Conservation (phyloP, 1,284 basidiomycete genomes). For the Chalciporus piperatoides region DNA sequence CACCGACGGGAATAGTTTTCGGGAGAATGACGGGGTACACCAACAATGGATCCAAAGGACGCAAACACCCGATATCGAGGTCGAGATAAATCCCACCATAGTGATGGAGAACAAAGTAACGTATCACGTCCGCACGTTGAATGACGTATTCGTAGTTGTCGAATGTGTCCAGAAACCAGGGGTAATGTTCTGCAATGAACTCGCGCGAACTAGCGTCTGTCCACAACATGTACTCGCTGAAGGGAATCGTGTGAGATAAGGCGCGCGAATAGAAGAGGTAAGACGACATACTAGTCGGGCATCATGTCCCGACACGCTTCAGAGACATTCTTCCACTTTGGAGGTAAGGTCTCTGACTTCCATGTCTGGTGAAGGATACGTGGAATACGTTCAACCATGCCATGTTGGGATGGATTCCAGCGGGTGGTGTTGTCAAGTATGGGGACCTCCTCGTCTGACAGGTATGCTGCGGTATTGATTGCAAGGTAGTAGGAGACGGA, state of each 20-base stretch:
- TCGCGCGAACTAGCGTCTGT: slow-evolving; percentile 88
- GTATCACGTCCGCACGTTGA: slow-evolving; percentile 95
- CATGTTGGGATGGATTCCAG: slow-evolving; percentile 60
- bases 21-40: slow-evolving; percentile 89
- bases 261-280: slow-evolving; percentile 15
- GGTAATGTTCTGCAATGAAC: slow-evolving; percentile 86
- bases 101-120: slow-evolving; percentile 95
- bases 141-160: slow-evolving; percentile 93
- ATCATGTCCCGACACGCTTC: slow-evolving; percentile 83
- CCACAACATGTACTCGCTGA: slow-evolving; percentile 95
- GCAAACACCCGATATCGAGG: slow-evolving; percentile 92
- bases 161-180: slow-evolving; percentile 91
- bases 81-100: slow-evolving; percentile 97
- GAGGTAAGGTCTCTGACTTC: slow-evolving; percentile 88
- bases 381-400: slow-evolving; percentile 73
- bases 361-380: slow-evolving; percentile 98
- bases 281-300: slow-evolving; percentile 84
- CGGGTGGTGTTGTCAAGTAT: slow-evolving; percentile 47
- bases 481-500: slow-evolving; percentile 89
- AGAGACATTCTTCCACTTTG: slow-evolving; percentile 78
- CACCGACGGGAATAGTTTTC: slow-evolving; percentile 93
- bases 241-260: slow-evolving; percentile 15
- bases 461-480: slow-evolving; percentile 75
- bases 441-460: slow-evolving; percentile 77
- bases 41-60: slow-evolving; percentile 87